A percentile compares a stretch with the other conserved stretches of the same genome.
Evolutionary conservation across 2,329 filamentous ascomycete genomes (phyloP).

Genomic region (Fusarium sp.): DNA sequence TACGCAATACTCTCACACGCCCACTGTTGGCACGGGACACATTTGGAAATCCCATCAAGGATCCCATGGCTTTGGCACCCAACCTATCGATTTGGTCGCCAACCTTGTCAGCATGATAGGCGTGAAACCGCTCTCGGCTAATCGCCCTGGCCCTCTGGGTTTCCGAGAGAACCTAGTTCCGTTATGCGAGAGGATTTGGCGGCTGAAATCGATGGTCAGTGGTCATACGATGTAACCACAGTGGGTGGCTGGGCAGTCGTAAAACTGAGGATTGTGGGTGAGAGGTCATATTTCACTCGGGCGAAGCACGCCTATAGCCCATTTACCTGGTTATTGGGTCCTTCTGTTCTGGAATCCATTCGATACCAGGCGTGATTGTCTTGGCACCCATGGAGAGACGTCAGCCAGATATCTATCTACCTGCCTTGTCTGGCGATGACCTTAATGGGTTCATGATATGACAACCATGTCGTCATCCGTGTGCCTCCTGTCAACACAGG

Average conservation of each 20-base stretch:
- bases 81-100: background rate
- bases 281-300: background rate
- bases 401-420: background rate
- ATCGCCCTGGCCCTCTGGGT: background rate
- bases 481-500: slow-evolving; percentile 19
- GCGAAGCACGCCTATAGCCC: background rate
- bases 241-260: slow-evolving; percentile 3
- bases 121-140: background rate
- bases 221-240: slow-evolving; percentile 7
- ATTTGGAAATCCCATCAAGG: background rate
- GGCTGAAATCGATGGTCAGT: background rate
- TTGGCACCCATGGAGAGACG: background rate
- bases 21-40: background rate
- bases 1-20: background rate
- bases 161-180: slow-evolving; percentile 3
- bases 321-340: background rate
- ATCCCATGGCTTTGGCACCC: background rate
- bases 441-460: background rate
- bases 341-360: background rate
- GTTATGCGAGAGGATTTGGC: background rate
- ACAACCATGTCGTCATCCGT: slow-evolving; percentile 19
- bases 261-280: background rate
- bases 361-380: background rate
- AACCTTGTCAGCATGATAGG: slow-evolving; percentile 5
- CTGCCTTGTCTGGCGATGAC: background rate